phyloP scores from a whole-genome alignment of 495 filamentous ascomycete species.

The Trichocladium uniseriatum region DNA sequence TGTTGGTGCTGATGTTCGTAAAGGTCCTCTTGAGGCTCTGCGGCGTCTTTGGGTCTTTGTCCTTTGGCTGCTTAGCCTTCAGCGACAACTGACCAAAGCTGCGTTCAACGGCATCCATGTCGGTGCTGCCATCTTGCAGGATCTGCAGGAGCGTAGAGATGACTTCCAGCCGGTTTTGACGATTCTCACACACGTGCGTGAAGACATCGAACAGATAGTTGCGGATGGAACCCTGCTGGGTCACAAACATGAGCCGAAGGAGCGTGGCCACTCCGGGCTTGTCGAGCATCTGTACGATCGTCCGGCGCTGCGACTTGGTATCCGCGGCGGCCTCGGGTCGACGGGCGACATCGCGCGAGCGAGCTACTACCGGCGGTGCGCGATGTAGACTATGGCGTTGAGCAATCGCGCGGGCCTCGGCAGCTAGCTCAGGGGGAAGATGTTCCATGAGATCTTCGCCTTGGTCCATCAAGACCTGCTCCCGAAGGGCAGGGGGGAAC shows the following conservation, averaged over 20 bases:
- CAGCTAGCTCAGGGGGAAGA: slow-evolving; percentile 74
- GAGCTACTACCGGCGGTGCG: slow-evolving; percentile 14
- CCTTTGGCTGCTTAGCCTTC: slow-evolving; percentile 71
- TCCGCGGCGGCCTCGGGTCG: slow-evolving; percentile 27
- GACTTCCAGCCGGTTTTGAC: slow-evolving; percentile 89
- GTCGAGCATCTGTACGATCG: slow-evolving; percentile 91
- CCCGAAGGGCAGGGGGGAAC: slow-evolving; percentile 73
- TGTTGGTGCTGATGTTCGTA: slow-evolving; percentile 43
- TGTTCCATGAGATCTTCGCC: slow-evolving; percentile 79
- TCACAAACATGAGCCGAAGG: slow-evolving; percentile 92
- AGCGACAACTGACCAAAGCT: slow-evolving; percentile 90
- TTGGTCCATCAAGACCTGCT: slow-evolving; percentile 81
- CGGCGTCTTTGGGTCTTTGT: slow-evolving; percentile 64
- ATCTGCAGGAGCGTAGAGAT: slow-evolving; percentile 87
- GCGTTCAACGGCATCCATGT: slow-evolving; percentile 86
- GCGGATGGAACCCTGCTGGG: slow-evolving; percentile 69
- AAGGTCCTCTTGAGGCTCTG: slow-evolving; percentile 61
- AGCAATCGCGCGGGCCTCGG: slow-evolving; percentile 65
- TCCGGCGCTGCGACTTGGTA: slow-evolving; percentile 60
- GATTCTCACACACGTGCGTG: slow-evolving; percentile 82
- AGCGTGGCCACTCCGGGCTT: slow-evolving; percentile 91
- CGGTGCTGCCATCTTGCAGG: slow-evolving; percentile 89
- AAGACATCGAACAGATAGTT: slow-evolving; percentile 76
- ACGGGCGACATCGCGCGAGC: slow-evolving; percentile 21
- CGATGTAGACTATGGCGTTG: slow-evolving; percentile 20